A percentile compares a stretch with the other conserved stretches of the same genome.
Conservation (phyloP, 495 filamentous ascomycete species). For the Tuber indicum region DNA sequence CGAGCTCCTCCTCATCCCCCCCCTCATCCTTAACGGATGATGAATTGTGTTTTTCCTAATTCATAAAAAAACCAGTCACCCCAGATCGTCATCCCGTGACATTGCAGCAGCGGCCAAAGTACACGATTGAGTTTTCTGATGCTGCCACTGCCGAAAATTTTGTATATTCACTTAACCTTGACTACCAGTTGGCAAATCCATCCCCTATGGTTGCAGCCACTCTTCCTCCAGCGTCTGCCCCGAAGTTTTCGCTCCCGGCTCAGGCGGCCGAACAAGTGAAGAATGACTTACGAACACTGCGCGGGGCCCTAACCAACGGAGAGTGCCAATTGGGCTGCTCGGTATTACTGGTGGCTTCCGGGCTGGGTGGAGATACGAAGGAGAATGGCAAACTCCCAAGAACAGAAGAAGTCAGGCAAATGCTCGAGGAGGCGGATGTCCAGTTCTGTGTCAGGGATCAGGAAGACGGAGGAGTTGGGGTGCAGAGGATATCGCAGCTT, state of each 20-base stretch:
- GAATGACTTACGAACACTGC: constrained; percentile 10
- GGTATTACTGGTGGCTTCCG: constrained; percentile 29
- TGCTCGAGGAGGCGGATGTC: constrained; percentile 29
- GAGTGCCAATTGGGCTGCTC: constrained; percentile 16
- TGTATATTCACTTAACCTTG: constrained; percentile 1
- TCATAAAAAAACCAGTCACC: not conserved
- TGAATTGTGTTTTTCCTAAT: constrained; percentile 8
- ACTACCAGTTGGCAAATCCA: constrained; percentile 1
- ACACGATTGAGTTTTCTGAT: constrained; percentile 4
- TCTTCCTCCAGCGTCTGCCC: constrained; percentile 29
- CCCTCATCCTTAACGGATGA: not conserved
- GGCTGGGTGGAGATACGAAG: constrained; percentile 20
- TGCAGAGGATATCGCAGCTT: constrained; percentile 28
- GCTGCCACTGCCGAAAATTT: not conserved
- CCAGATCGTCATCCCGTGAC: constrained; percentile 1
- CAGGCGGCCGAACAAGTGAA: constrained; percentile 16
- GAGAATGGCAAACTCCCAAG: constrained; percentile 38
- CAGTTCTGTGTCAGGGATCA: constrained; percentile 29
- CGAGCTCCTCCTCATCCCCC: constrained; percentile 4
- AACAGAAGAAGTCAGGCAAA: constrained; percentile 27
- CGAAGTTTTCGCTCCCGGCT: constrained; percentile 18
- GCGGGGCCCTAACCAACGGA: constrained; percentile 10
- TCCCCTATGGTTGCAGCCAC: constrained; percentile 3
- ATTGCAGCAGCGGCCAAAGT: not conserved
- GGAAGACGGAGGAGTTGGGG: constrained; percentile 16